Base-by-base conservation (phyloP, 441 rosid species). In the Kokia cookei region DNA sequence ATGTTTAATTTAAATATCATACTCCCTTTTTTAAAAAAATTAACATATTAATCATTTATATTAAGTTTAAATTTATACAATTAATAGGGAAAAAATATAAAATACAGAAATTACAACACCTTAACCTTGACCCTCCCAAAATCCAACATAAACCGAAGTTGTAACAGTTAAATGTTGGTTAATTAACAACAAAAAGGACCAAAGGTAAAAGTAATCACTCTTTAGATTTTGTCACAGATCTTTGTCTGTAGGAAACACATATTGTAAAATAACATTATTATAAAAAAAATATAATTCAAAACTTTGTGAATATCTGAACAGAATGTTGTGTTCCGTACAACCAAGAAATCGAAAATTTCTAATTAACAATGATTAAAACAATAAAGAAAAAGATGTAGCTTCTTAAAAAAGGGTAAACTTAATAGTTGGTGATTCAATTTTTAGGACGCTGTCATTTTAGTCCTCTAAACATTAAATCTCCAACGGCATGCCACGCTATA, bases 111-210 rank as follows among this genome's bases (percentile, higher is more conserved):
- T 12, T 58, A 24, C 29, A 26, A 10, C 7, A 58, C 24, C 29
- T 55, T 17, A 63, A 63, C 14, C 13, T 51, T 48, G 32, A 29
- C 11, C 14, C 57, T n/a, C 6, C 6, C 2, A 40, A 37, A 37
- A 1, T 5, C 40, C 26, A 67, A 48, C 40, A 63, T 63, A 37
- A 63, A 35, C 48, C 48, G 19, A 62, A 63, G 48, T n/a, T 63
- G 67, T n/a, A 37, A 63, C 27, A 37, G 67, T 63, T 63, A 37
- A 63, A 32, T 59, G 66, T 62, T 35, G 66, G 10, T 62, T 35
- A 64, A 64, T 45, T 10, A 11, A 2, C 11, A 10, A 37, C 22
- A 32, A 2, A 15, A 45, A 32, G 47, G 12, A 26, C 8, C 71
- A 14, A 24, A 29, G 11, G 54, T 47, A 55, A 45, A 24, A 24